Percentiles rank a stretch among this genome's conserved stretches.
phyloP scores from a whole-genome alignment of 495 filamentous ascomycete genomes.

The Aspergillus kassunensis region DNA sequence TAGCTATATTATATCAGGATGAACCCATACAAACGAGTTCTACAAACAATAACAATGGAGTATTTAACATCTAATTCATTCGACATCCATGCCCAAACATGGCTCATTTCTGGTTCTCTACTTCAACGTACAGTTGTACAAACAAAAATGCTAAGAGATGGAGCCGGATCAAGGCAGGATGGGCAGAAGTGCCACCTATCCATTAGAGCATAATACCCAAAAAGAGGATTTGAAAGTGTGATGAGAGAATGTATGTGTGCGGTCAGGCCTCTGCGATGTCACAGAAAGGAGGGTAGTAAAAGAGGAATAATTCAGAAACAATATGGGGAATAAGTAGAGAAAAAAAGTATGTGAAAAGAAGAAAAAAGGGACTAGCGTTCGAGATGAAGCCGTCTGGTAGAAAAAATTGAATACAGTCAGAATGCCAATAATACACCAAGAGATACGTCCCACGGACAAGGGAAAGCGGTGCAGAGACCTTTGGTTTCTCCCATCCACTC shows the following conservation, averaged over 20 bases:
- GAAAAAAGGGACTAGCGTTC: constrained; percentile 7
- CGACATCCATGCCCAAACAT: constrained; percentile 14
- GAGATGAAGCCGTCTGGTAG: constrained; percentile 6
- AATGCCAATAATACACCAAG: constrained; percentile 15
- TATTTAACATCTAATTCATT: constrained; percentile 17
- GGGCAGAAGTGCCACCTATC: constrained; percentile 31
- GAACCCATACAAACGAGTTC: too few relatives aligned
- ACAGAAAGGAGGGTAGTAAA: constrained; percentile 23
- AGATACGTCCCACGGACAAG: constrained; percentile 7
- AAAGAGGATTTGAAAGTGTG: constrained; percentile 16
- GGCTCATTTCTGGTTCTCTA: constrained; percentile 20
- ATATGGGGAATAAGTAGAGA: constrained; percentile 27
- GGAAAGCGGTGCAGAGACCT: constrained; percentile 7
- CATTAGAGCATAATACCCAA: constrained; percentile 23
- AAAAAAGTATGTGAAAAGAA: constrained; percentile 13
- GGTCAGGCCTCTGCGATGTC: constrained; percentile 19
- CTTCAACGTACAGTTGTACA: constrained; percentile 39
- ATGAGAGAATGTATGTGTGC: constrained; percentile 22
- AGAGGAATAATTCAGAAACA: constrained; percentile 17
- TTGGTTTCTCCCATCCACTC: constrained; percentile 26
- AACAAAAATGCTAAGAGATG: constrained; percentile 19
- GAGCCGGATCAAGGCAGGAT: constrained; percentile 15
- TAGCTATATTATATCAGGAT: too few relatives aligned
- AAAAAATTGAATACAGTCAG: constrained; percentile 25
- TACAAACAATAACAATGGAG: too few relatives aligned